Conservation (phyloP, 768 basidiomycete genomes). For the Pleurotus djamor region DNA sequence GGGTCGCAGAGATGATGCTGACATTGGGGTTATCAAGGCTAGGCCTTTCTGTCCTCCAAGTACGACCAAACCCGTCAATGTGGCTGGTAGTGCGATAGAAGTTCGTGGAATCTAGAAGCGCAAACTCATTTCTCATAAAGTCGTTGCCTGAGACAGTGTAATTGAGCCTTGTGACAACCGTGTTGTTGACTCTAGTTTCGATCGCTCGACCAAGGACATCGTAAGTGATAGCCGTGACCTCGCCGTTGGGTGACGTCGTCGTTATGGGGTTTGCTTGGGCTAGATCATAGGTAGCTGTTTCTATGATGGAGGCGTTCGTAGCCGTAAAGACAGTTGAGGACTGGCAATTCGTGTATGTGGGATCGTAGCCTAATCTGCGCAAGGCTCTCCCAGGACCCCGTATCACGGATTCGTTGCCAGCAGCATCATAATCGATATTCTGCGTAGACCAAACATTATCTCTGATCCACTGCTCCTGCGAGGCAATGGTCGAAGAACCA, state of each 20-base stretch:
- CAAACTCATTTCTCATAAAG: not conserved
- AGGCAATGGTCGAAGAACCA: not conserved
- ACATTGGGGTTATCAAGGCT: not conserved
- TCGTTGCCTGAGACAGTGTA: not conserved
- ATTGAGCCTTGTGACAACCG: not conserved
- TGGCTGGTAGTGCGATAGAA: not conserved
- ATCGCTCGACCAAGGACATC: not conserved
- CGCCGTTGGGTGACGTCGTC: not conserved
- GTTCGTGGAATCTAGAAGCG: not conserved
- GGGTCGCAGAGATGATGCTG: not conserved
- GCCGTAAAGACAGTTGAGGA: not conserved
- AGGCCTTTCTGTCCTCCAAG: not conserved
- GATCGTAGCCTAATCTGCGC: not conserved
- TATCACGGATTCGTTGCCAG: not conserved
- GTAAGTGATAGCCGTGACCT: not conserved
- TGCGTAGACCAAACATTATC: not conserved
- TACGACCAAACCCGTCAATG: not conserved
- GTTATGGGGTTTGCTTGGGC: not conserved
- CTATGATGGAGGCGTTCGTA: not conserved
- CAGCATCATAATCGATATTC: not conserved
- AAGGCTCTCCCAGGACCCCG: not conserved
- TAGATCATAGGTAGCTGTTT: not conserved
- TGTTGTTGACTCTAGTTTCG: not conserved
- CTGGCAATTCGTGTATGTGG: not conserved
- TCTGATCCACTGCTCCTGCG: not conserved